Evolutionary conservation across 805 yeast species (phyloP), one percentile per base, ranked within the genome.

Genomic region (Hemisphaericaspora nanyangensis): DNA sequence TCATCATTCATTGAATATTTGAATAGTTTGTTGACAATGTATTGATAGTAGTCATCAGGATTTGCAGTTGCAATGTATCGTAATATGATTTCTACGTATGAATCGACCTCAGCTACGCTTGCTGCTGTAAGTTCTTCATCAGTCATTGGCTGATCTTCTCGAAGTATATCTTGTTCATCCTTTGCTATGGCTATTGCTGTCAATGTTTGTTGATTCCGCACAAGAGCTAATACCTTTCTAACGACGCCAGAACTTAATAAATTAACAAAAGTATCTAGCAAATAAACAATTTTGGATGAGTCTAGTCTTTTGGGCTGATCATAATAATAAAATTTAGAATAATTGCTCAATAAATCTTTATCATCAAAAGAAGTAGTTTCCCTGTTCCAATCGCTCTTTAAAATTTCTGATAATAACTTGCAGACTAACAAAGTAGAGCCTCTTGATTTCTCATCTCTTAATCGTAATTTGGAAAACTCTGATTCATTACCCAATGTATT

Each of bases 1-100:
- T 63, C 65, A 28, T 57, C 54, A 1, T 43, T 43, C 7, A 44
- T 48, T 13, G 53, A 34, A 44, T 52, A 59, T 7, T 38, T 39
- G 38, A 65, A 59, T 5, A 68, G 34, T 25, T 56, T 59, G 1
- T 42, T 32, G 22, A 48, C 39, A 7, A 65, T 32, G 38, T 53
- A 67, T 19, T 44, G 42, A 38, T 51, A 58, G 43, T 63, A 68
- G 4, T 56, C 57, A 2, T 34, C 36, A 1, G 73, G 65, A 43
- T 65, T 64, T 3, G 73, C 55, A 1, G 64, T 55, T 1, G 72
- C 67, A 10, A 68, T 42, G 38, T 54, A 68, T 32, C 64, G 54
- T 30, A 65, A 46, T 16, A 62, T 51, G 11, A 56, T 40, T 43
- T 59, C 63, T 13, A 61, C 45, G 38, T 58, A 50, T n/a, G 40